Evolutionary conservation across 306 rosid genomes (phyloP).

Genomic region (Acmispon strigosus): DNA sequence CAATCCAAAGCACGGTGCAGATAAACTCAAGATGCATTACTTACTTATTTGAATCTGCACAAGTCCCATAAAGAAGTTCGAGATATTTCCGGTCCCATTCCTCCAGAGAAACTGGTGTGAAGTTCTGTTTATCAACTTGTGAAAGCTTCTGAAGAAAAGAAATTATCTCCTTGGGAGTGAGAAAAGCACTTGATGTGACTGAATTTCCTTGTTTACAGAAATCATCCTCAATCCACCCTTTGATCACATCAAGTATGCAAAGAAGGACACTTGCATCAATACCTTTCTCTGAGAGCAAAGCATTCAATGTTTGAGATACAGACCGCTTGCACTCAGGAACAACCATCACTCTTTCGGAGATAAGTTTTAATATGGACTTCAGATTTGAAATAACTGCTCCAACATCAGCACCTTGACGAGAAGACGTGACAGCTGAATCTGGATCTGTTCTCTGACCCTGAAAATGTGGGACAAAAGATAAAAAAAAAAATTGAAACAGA

Average conservation of each 20-base stretch:
- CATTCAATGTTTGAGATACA: slow-evolving; percentile 77
- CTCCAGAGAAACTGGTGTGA: slow-evolving; percentile 53
- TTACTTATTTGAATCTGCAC: slow-evolving; percentile 87
- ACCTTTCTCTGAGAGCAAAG: slow-evolving; percentile 87
- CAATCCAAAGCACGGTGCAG: slow-evolving; percentile 10
- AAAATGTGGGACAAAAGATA: slow-evolving; percentile 17
- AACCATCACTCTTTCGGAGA: slow-evolving; percentile 86
- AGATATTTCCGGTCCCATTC: slow-evolving; percentile 93
- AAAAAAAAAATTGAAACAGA: background rate
- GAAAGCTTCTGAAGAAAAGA: slow-evolving; percentile 96
- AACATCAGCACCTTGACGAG: slow-evolving; percentile 81
- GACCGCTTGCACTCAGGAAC: slow-evolving; percentile 82
- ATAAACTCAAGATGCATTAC: slow-evolving; percentile 21
- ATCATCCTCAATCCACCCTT: slow-evolving; percentile 97
- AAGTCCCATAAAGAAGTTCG: slow-evolving; percentile 76
- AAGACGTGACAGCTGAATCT: slow-evolving; percentile 87
- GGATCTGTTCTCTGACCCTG: slow-evolving; percentile 86
- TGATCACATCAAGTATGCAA: slow-evolving; percentile 93
- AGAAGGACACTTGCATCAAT: slow-evolving; percentile 91
- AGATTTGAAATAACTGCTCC: slow-evolving; percentile 80
- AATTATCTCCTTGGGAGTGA: slow-evolving; percentile 78
- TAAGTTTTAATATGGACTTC: slow-evolving; percentile 78
- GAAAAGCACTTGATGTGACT: slow-evolving; percentile 54
- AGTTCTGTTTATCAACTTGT: slow-evolving; percentile 78
- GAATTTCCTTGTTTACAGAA: slow-evolving; percentile 70